A percentile compares a stretch with the other conserved stretches of the same genome.
Conservation (phyloP, 352 stramenopile species). For the Globisporangium mamillatum region DNA sequence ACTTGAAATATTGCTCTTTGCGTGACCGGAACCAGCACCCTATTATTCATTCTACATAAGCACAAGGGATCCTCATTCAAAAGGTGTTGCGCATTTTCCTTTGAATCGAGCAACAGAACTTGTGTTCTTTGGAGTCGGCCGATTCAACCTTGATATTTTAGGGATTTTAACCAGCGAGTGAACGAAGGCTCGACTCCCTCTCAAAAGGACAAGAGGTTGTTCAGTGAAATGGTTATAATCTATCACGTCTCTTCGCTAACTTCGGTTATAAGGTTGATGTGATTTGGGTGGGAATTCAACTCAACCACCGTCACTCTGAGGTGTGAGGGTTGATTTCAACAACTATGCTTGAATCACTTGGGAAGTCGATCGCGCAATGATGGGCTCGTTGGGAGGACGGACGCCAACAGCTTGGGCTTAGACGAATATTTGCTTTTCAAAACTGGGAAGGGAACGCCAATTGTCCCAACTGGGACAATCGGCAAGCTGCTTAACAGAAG, state of each 20-base stretch:
- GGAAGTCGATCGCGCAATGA: neutral
- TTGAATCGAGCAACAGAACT: neutral
- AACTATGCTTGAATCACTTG: neutral
- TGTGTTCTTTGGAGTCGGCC: neutral
- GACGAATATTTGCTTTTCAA: neutral
- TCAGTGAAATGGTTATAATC: no score
- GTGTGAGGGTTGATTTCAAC: neutral
- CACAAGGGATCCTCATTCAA: neutral
- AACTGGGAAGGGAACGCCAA: neutral
- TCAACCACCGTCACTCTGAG: no score
- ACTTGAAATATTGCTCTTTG: neutral
- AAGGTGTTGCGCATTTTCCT: neutral
- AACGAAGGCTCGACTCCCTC: neutral
- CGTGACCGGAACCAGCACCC: neutral
- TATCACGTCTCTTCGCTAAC: no score
- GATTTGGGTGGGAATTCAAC: no score
- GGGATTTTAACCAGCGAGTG: neutral
- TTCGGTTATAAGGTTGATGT: no score
- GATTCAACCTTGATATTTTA: neutral
- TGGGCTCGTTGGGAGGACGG: neutral
- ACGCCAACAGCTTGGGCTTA: neutral
- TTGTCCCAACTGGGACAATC: neutral
- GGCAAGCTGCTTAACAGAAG: neutral
- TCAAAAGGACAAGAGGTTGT: neutral
- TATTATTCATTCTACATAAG: neutral